Conservation (phyloP, 371 early-diverging fungal species). For the Fennellomyces sp. region DNA sequence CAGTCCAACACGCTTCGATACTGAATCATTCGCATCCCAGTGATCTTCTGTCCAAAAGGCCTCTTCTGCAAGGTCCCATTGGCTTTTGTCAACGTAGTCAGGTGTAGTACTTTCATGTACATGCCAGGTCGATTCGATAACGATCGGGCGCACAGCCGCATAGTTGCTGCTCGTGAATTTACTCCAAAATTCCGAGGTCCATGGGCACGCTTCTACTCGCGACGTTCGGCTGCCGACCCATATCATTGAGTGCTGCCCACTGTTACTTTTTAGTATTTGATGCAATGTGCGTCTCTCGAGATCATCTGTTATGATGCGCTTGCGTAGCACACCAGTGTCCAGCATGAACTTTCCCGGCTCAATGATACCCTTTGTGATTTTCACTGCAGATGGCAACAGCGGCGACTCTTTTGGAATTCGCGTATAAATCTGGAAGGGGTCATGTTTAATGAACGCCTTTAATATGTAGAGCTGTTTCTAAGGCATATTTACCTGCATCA, state of each 20-base stretch:
- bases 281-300: not conserved
- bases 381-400: no score
- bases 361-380: no score
- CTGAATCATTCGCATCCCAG: not conserved
- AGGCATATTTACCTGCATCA: no score
- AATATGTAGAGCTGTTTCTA: no score
- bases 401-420: no score
- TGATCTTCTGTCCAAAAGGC: constrained; percentile 3
- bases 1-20: constrained; percentile 8
- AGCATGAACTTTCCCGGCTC: not conserved
- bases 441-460: no score
- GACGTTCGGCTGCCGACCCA: not conserved
- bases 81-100: not conserved
- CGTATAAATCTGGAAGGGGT: no score
- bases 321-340: not conserved
- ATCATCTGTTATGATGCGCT: not conserved
- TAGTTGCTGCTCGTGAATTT: not conserved
- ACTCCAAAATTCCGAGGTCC: not conserved
- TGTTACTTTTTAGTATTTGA: not conserved
- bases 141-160: not conserved
- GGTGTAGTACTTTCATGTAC: not conserved
- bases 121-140: constrained; percentile 13
- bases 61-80: no score
- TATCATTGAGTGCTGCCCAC: not conserved
- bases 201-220: not conserved